Percentiles rank a stretch among this genome's conserved stretches.
Conservation (phyloP, 2,329 filamentous ascomycete species). For the Pseudogymnoascus sp. region DNA sequence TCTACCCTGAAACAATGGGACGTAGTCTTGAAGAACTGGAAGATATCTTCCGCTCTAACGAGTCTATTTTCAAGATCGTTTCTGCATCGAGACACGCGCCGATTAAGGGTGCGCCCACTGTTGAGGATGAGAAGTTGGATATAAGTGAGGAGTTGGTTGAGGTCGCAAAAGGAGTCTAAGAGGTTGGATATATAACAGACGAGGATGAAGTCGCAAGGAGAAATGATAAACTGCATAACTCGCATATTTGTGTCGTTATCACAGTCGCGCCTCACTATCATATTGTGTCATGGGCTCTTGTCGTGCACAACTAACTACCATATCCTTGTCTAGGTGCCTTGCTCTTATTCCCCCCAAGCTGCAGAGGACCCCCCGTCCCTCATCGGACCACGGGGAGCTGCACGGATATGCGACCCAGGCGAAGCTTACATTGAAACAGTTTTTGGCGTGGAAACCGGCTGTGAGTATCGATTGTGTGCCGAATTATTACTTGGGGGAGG, state of each 20-base stretch:
- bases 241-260: too few relatives aligned
- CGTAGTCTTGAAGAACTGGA: slow-evolving; percentile 39
- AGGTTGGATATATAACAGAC: not conserved
- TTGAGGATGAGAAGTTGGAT: not conserved
- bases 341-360: too few relatives aligned
- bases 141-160: not conserved
- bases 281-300: too few relatives aligned
- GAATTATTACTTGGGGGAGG: slow-evolving; percentile 5
- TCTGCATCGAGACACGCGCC: not conserved
- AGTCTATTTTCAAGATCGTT: not conserved
- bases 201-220: not conserved
- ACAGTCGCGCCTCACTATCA: too few relatives aligned
- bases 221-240: not conserved
- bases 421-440: slow-evolving; percentile 13
- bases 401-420: not conserved
- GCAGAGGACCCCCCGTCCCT: too few relatives aligned
- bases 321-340: too few relatives aligned
- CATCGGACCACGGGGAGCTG: not conserved
- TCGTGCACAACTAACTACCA: too few relatives aligned
- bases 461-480: slow-evolving; percentile 13
- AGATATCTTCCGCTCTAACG: slow-evolving; percentile 34
- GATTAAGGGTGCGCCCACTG: not conserved
- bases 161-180: not conserved
- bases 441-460: slow-evolving; percentile 25
- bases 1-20: slow-evolving; percentile 43